Base-by-base conservation (phyloP, 768 basidiomycete species). In the Tephrocybe sp. region DNA sequence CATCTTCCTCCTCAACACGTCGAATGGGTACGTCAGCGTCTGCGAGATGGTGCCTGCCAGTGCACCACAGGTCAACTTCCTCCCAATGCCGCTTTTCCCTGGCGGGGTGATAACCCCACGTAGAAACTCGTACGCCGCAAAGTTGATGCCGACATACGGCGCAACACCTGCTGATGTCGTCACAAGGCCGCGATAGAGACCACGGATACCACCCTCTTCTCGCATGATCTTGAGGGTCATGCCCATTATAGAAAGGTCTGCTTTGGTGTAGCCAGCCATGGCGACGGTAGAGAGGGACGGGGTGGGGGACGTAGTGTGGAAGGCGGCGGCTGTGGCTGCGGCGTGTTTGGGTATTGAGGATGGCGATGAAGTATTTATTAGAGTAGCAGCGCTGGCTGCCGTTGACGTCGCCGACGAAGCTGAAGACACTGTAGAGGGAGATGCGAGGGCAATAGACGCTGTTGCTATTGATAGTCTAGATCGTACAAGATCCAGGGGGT, bases 1-100 rank as follows among this genome's bases (percentile, higher is more conserved):
- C 88, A 98, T 93, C 76, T 98, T 96, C 54, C 96, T 80, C 41
- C 96, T 79, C 52, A 98, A 69, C 4, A 98, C 91, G 66, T 99
- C 96, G 62, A 97, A 91, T 8, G 96, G 96, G 66, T 96, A 98
- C 4, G 95, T 98, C 60, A 98, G 69, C 44, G 93, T 92, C 68
- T 98, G 93, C 11, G 93, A 94, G 57, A 96, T 87, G 21, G 87
- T 84, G n/a, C 92, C 92, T 81, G 69, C 33, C 54, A 95, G 69
- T 26, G 91, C 94, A 32, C 95, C 96, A 56, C 93, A 97, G 1
- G 72, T 58, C 66, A 97, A 66, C 68, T 96, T 95, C 58, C 88
- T 74, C 43, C 74, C 58, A 38, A 85, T 73, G 46, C 69, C 84
- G 58, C 65, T 84, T 73, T 90, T 85, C 32, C 87, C 91, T 3